These are phyloP conservation scores for Tritrichomonas musculus DNA, from an alignment of 208 protist genomes.

Conservation along the genomic window DNA sequence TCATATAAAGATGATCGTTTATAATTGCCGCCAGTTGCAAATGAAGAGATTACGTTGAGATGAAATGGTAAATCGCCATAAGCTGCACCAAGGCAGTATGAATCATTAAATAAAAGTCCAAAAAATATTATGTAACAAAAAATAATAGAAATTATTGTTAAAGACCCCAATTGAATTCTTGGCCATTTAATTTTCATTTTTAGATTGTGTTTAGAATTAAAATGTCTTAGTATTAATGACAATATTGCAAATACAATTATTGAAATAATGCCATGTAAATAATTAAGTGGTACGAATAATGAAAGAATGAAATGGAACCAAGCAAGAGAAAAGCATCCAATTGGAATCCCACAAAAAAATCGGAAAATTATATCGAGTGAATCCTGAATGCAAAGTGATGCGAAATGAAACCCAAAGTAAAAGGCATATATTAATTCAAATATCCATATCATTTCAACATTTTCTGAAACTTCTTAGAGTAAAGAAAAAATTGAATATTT, in stretches of 20 bases:
- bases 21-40: neutral
- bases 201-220: neutral
- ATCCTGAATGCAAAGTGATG: neutral
- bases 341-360: neutral
- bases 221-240: neutral
- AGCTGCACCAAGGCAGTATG: neutral
- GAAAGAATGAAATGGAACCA: slow-evolving; percentile 11
- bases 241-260: neutral
- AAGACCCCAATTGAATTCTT: neutral
- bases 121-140: neutral
- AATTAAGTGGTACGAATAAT: neutral
- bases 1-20: neutral
- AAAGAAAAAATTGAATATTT: too few species aligned
- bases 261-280: neutral
- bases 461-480: too few species aligned
- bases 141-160: neutral
- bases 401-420: neutral
- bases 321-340: neutral
- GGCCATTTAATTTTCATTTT: neutral
- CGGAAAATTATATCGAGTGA: neutral
- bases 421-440: neutral
- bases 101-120: neutral
- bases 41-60: neutral
- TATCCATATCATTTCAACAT: neutral
- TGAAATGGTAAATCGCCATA: slow-evolving; percentile 9